Conservation (phyloP, 2,329 filamentous ascomycete species). For the Tolypocladium pustulatum region DNA sequence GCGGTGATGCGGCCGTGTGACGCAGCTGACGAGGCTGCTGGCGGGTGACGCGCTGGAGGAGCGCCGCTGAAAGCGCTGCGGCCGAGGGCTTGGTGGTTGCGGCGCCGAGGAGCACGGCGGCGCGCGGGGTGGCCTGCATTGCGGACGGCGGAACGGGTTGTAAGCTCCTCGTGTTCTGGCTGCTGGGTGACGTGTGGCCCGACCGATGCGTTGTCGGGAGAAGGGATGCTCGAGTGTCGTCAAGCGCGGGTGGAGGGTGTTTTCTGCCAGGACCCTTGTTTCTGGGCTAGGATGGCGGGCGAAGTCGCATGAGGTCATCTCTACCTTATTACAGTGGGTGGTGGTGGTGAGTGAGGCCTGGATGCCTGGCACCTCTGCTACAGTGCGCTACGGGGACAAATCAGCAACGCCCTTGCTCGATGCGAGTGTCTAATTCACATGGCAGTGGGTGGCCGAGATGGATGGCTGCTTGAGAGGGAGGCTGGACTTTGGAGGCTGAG, state of each 20-base stretch:
- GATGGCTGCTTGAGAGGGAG: not conserved
- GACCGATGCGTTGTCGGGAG: not conserved
- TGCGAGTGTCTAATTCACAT: not conserved
- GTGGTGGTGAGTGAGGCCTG: too few relatives aligned
- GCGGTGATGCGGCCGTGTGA: not conserved
- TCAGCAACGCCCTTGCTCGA: too few relatives aligned
- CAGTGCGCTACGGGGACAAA: too few relatives aligned
- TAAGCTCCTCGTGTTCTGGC: not conserved
- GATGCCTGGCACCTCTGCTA: too few relatives aligned
- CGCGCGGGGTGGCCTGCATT: not conserved
- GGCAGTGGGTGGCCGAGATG: too few relatives aligned
- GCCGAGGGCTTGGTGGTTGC: not conserved
- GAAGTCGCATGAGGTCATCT: not conserved
- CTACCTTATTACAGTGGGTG: too few relatives aligned
- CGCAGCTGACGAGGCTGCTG: not conserved
- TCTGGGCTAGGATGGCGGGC: not conserved
- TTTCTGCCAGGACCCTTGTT: not conserved
- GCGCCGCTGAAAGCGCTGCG: not conserved
- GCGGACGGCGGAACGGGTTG: not conserved
- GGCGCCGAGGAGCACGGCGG: not conserved
- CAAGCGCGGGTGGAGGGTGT: not conserved
- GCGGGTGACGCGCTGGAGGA: not conserved
- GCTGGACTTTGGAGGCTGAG: too few relatives aligned
- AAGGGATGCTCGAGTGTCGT: not conserved
- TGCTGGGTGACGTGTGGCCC: not conserved